A percentile compares a stretch with the other conserved stretches of the same genome.
These are phyloP conservation scores for Plantago elongata DNA, from an alignment of 257 asterid species.

Conservation along the genomic window DNA sequence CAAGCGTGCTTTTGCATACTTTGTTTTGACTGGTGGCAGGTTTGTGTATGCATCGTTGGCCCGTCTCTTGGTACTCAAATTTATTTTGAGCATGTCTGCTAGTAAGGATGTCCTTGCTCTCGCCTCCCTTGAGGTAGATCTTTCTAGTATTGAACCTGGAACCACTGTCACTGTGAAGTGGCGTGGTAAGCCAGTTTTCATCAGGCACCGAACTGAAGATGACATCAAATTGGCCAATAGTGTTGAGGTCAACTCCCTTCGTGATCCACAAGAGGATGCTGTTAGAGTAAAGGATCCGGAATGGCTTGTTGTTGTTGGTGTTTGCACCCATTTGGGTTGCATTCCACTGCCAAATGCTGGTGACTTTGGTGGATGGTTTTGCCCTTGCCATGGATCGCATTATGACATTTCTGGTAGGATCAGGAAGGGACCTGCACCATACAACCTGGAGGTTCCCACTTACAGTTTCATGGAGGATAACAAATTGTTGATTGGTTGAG, in stretches of 20 bases:
- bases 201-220: slow-evolving; percentile 76
- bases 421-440: slow-evolving; percentile 93
- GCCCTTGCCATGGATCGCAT: slow-evolving; percentile 96
- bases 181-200: slow-evolving; percentile 98
- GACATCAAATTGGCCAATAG: slow-evolving; percentile 79
- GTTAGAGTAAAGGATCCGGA: slow-evolving; percentile 85
- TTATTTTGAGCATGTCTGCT: slow-evolving; percentile 95
- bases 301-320: slow-evolving; percentile 89
- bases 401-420: slow-evolving; percentile 92
- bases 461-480: slow-evolving; percentile 80
- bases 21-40: slow-evolving; percentile 88
- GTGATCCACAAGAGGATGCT: slow-evolving; percentile 91
- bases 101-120: slow-evolving; percentile 92
- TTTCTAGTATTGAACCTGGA: slow-evolving; percentile 88
- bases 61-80: slow-evolving; percentile 85
- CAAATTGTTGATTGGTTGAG: slow-evolving; percentile 72
- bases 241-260: slow-evolving; percentile 61
- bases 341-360: slow-evolving; percentile 98
- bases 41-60: slow-evolving; percentile 83
- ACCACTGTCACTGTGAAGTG: slow-evolving; percentile 91
- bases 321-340: slow-evolving; percentile 92
- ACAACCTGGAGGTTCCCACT: slow-evolving; percentile 86
- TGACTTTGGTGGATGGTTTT: slow-evolving; percentile 95
- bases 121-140: slow-evolving; percentile 88
- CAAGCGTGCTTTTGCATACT: slow-evolving; percentile 91